Evolutionary conservation across 1,139 yeast species (phyloP).

Genomic region (Scheffersomyces stambukii): DNA sequence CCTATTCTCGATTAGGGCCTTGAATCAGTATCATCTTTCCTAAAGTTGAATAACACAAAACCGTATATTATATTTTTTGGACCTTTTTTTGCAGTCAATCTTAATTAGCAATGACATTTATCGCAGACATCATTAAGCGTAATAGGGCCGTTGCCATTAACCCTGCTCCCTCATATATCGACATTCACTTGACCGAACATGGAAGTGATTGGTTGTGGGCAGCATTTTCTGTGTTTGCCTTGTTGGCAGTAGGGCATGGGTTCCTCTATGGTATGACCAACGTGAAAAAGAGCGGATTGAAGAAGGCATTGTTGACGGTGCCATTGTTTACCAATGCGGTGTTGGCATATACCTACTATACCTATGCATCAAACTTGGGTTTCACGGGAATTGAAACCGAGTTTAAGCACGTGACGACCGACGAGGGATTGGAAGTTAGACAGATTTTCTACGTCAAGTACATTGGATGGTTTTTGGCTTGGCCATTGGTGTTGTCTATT

Average conservation of each 20-base stretch:
- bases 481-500: constrained; percentile 50
- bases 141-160: constrained; percentile 52
- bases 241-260: constrained; percentile 39
- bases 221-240: constrained; percentile 47
- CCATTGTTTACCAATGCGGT: constrained; percentile 45
- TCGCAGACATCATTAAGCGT: constrained; percentile 9
- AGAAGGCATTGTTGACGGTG: constrained; percentile 40
- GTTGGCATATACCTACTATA: constrained; percentile 52
- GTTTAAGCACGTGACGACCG: constrained; percentile 39
- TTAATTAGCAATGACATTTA: constrained; percentile 1
- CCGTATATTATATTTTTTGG: background rate
- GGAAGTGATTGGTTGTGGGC: constrained; percentile 77
- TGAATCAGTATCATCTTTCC: too few relatives aligned
- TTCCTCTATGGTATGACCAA: constrained; percentile 35
- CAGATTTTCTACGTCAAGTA: constrained; percentile 64
- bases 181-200: constrained; percentile 50
- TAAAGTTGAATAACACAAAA: too few relatives aligned
- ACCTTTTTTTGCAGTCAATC: constrained; percentile 4
- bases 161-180: constrained; percentile 35
- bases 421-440: constrained; percentile 40
- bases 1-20: constrained; percentile 3
- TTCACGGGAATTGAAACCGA: constrained; percentile 52
- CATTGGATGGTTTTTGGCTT: constrained; percentile 65
- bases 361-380: constrained; percentile 67
- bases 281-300: constrained; percentile 26